Conservation (phyloP, 2,329 filamentous ascomycete species). For the Fusarium drepaniforme region DNA sequence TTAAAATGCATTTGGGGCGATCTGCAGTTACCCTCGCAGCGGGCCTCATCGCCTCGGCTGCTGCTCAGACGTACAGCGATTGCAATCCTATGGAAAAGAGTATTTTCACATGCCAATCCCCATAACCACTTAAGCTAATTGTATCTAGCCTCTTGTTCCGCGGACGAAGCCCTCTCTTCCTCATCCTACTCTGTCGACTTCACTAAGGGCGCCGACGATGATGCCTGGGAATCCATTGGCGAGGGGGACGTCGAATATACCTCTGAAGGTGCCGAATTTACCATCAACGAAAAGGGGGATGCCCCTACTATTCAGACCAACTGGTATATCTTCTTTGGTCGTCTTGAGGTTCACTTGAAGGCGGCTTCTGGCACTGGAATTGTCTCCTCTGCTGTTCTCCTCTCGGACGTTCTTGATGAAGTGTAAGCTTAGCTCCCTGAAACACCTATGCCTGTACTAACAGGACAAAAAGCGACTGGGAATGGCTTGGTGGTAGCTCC, state of each 20-base stretch:
- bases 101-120: conserved; percentile 1
- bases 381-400: conserved; percentile 80
- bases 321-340: conserved; percentile 89
- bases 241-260: conserved; percentile 35
- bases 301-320: conserved; percentile 73
- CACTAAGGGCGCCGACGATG: conserved; percentile 33
- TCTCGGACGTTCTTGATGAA: conserved; percentile 79
- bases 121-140: background rate
- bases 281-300: conserved; percentile 69
- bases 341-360: conserved; percentile 77
- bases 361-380: conserved; percentile 80
- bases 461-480: conserved; percentile 69
- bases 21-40: conserved; percentile 19
- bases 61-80: conserved; percentile 30
- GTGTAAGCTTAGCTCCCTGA: conserved; percentile 1
- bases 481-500: conserved; percentile 77
- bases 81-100: conserved; percentile 39
- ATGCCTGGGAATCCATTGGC: conserved; percentile 35
- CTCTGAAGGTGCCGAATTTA: conserved; percentile 47
- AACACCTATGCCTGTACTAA: background rate
- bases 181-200: conserved; percentile 39
- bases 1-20: conserved; percentile 16
- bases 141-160: conserved; percentile 15
- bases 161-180: conserved; percentile 24
- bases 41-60: conserved; percentile 23